phyloP scores from a whole-genome alignment of 1,284 basidiomycete genomes.

The Tylopilus sp. region DNA sequence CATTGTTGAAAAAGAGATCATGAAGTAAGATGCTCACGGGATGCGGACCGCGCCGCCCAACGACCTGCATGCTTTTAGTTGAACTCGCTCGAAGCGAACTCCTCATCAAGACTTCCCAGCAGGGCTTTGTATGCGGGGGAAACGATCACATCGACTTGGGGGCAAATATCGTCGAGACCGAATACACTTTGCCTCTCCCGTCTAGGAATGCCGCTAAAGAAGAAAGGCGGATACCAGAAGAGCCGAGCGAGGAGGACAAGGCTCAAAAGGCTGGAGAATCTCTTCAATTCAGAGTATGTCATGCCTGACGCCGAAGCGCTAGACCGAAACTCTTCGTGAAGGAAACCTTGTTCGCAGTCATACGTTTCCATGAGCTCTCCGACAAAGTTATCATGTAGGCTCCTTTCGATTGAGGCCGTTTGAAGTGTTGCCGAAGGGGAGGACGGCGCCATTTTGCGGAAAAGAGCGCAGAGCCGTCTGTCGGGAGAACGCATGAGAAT shows the following conservation, averaged over 20 bases:
- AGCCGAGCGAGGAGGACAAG: conserved; percentile 16
- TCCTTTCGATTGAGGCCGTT: not conserved
- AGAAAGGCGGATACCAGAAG: conserved; percentile 11
- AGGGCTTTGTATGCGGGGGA: conserved; percentile 43
- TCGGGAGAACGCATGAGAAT: conserved; percentile 9
- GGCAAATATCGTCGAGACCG: conserved; percentile 37
- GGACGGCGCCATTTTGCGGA: conserved; percentile 12
- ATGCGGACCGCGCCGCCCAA: conserved; percentile 57
- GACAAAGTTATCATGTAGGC: not conserved
- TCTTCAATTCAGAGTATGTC: not conserved
- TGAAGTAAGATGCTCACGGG: conserved; percentile 46
- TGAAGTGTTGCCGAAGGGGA: not conserved
- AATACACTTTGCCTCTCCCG: not conserved
- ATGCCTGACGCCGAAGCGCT: not conserved
- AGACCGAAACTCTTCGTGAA: not conserved
- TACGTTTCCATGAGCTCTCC: not conserved
- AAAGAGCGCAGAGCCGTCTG: conserved; percentile 16
- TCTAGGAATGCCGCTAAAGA: not conserved
- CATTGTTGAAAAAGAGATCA: not conserved
- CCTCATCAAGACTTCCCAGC: conserved; percentile 45
- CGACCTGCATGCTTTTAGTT: conserved; percentile 52
- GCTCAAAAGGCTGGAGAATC: conserved; percentile 18
- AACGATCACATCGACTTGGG: conserved; percentile 44
- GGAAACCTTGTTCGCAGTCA: conserved; percentile 26
- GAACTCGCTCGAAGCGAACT: conserved; percentile 49